These are phyloP conservation scores for Rhododendron henanense DNA, from an alignment of 148 eudicot genomes.

Conservation along the genomic window DNA sequence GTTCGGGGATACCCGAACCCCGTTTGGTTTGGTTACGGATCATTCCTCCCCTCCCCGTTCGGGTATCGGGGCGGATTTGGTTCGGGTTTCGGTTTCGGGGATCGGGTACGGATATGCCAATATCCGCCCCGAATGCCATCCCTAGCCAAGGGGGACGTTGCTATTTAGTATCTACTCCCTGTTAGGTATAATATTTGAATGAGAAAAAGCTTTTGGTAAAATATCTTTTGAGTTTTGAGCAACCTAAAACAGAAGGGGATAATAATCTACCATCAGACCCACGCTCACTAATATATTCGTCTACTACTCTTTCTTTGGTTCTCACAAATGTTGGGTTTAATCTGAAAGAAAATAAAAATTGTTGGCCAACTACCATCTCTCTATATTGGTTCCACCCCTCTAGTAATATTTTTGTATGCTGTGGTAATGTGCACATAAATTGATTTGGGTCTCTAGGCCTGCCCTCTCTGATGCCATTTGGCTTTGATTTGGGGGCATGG, in stretches of 20 bases:
- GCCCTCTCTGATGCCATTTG: too few species aligned
- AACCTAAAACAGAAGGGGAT: not conserved
- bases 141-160: not conserved
- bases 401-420: not conserved
- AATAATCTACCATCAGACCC: not conserved
- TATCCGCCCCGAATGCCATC: too few species aligned
- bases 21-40: too few species aligned
- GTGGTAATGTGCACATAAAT: too few species aligned
- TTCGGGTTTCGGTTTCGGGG: too few species aligned
- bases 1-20: too few species aligned
- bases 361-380: not conserved
- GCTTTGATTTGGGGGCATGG: too few species aligned
- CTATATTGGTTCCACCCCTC: not conserved
- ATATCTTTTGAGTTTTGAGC: not conserved
- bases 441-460: too few species aligned
- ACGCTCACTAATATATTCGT: not conserved
- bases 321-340: not conserved
- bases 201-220: not conserved
- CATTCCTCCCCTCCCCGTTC: too few species aligned
- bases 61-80: too few species aligned
- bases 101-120: too few species aligned
- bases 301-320: not conserved
- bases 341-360: not conserved
- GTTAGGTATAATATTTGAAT: not conserved
- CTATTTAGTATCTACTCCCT: not conserved